These are phyloP conservation scores for Pharus latifolius DNA, from an alignment of 176 grass and related monocot species.

Conservation along the genomic window DNA sequence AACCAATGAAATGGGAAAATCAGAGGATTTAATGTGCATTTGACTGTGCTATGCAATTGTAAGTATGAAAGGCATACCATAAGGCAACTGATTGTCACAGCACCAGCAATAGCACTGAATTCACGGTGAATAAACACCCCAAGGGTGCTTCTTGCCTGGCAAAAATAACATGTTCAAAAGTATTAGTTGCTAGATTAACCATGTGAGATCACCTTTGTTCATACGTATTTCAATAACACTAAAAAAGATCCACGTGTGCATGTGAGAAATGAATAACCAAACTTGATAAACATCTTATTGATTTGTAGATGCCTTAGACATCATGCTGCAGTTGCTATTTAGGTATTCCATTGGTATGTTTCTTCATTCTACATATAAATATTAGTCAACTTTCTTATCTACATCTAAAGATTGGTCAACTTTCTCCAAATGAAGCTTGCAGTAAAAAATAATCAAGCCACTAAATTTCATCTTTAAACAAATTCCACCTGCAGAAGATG, in stretches of 20 bases:
- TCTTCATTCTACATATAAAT: not conserved
- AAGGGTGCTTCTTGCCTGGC: slow-evolving; percentile 54
- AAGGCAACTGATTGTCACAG: slow-evolving; percentile 78
- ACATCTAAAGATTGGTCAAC: not conserved
- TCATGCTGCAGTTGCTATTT: not conserved
- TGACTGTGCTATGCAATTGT: not conserved
- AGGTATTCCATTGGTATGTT: not conserved
- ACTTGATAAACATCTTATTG: not conserved
- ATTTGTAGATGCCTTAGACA: not conserved
- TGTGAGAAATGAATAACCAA: not conserved
- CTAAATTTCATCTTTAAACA: not conserved
- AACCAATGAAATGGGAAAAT: not conserved
- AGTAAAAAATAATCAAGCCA: not conserved
- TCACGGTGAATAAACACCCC: slow-evolving; percentile 54
- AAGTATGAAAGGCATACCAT: slow-evolving; percentile 42
- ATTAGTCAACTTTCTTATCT: too few species aligned
- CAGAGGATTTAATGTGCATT: not conserved
- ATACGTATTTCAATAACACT: not conserved
- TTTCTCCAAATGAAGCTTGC: not conserved
- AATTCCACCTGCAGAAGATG: not conserved
- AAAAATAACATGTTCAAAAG: not conserved
- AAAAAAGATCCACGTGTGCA: not conserved
- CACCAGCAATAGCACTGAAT: slow-evolving; percentile 59
- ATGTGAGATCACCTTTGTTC: not conserved
- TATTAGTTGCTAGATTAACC: not conserved